phyloP scores from a whole-genome alignment of 2,329 filamentous ascomycete species.

The Phialocephala subalpina region DNA sequence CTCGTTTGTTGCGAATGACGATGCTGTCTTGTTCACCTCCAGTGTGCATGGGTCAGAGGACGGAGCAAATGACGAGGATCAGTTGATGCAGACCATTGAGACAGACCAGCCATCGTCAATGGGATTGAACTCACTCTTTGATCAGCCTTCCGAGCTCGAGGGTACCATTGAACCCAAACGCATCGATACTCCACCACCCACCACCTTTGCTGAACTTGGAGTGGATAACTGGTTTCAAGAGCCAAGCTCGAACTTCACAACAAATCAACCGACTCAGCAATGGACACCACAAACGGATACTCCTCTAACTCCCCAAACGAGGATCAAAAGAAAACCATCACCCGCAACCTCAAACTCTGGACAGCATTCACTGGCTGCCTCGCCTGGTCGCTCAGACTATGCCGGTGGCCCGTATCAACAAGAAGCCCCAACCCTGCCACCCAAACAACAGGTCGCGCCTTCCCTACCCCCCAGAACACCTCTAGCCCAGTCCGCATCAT shows the following conservation, averaged over 20 bases:
- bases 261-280: not conserved
- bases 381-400: not conserved
- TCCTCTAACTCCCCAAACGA: not conserved
- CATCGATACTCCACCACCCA: not conserved
- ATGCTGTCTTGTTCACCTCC: not conserved
- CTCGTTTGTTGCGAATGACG: constrained; percentile 5
- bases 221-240: not conserved
- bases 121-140: no score
- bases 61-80: not conserved
- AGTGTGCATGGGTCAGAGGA: not conserved
- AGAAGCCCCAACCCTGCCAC: not conserved
- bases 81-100: not conserved
- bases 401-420: not conserved
- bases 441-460: not conserved
- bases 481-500: not conserved
- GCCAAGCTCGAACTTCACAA: not conserved
- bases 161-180: not conserved
- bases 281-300: not conserved
- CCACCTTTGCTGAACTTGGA: not conserved
- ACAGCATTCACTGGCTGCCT: not conserved
- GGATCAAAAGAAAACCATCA: not conserved
- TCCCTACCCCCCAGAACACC: not conserved
- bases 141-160: no score
- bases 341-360: not conserved
- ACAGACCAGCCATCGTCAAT: not conserved